phyloP scores from a whole-genome alignment of 495 filamentous ascomycete species.

The Margaritispora aquatica region DNA sequence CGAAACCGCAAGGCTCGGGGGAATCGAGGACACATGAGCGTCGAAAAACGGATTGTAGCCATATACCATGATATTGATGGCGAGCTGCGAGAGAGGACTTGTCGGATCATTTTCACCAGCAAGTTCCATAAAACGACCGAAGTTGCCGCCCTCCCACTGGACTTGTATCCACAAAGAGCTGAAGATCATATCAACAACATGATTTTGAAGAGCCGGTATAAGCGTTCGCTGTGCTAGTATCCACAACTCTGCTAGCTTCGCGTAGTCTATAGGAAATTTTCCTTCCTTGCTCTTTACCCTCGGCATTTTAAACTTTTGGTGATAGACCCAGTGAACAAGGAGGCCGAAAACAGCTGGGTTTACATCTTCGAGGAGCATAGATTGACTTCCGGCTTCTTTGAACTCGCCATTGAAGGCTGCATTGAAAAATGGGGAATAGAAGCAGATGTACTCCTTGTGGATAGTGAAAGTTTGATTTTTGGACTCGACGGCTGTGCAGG shows the following conservation, averaged over 20 bases:
- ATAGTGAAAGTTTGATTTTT: background rate
- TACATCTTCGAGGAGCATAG: background rate
- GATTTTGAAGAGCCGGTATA: constrained; percentile 3
- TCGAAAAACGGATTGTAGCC: too few species aligned
- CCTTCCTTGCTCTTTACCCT: background rate
- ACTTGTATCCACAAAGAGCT: too few species aligned
- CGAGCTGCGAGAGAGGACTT: too few species aligned
- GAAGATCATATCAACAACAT: constrained; percentile 7
- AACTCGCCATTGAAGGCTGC: background rate
- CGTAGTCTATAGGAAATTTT: background rate
- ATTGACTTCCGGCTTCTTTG: background rate
- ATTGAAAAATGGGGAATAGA: constrained; percentile 3
- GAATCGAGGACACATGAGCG: too few species aligned
- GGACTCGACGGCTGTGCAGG: too few species aligned
- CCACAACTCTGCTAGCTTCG: background rate
- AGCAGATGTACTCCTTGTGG: background rate
- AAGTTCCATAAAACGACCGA: too few species aligned
- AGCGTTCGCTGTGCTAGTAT: background rate
- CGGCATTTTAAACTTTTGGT: background rate
- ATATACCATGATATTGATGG: too few species aligned
- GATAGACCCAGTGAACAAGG: constrained; percentile 6
- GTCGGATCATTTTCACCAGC: too few species aligned
- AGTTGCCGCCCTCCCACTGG: too few species aligned
- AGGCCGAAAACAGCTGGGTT: background rate
- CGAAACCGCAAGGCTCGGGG: too few species aligned